phyloP scores from a whole-genome alignment of 257 asterid genomes.

The Nicotiana knightiana region DNA sequence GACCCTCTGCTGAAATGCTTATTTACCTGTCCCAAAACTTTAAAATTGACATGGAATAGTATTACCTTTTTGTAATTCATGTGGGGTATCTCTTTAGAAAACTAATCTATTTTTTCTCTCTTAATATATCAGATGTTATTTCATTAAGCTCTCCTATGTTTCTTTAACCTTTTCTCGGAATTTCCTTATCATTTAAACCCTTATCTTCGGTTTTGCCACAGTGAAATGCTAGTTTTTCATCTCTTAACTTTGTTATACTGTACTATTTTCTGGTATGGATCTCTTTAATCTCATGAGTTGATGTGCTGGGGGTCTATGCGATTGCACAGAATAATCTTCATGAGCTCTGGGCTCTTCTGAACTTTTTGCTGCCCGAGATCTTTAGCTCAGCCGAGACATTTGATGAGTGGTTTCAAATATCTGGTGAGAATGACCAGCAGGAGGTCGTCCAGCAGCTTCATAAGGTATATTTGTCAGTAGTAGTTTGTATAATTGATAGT shows the following conservation, averaged over 20 bases:
- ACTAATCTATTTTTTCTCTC: background rate
- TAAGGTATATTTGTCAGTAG: slow-evolving; percentile 49
- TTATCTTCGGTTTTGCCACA: background rate
- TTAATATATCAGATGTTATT: background rate
- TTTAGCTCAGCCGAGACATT: slow-evolving; percentile 99
- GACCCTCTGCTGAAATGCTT: background rate
- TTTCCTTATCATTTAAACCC: background rate
- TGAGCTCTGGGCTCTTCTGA: slow-evolving; percentile 97
- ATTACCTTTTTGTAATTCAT: background rate
- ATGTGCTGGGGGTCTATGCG: slow-evolving; percentile 3
- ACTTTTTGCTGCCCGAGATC: slow-evolving; percentile 96
- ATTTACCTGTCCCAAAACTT: background rate
- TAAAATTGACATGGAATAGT: background rate
- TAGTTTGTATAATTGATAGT: background rate
- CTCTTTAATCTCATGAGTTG: background rate
- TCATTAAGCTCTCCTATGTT: background rate
- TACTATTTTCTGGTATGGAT: background rate
- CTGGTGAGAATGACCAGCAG: slow-evolving; percentile 97
- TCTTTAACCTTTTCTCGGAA: background rate
- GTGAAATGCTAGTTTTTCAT: background rate
- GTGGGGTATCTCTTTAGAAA: background rate
- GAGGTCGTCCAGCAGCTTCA: slow-evolving; percentile 99
- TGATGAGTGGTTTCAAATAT: slow-evolving; percentile 99
- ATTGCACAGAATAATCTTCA: slow-evolving; percentile 93
- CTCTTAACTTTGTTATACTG: background rate